Evolutionary conservation across 2,329 filamentous ascomycete species (phyloP), one percentile per base, ranked within the genome.

Genomic region (Penicillium hordei): DNA sequence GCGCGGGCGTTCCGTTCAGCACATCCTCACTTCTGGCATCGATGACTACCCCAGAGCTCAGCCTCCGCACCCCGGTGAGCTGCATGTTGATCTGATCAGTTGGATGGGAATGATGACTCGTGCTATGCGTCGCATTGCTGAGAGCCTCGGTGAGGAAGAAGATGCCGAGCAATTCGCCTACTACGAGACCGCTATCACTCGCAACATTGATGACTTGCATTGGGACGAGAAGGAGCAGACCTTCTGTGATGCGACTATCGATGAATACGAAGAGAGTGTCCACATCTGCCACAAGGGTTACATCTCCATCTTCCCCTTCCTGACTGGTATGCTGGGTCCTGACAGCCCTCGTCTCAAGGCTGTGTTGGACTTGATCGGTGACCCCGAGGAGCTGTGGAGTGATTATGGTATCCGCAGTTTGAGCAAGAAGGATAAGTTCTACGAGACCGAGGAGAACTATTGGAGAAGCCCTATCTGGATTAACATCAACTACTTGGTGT

Each of bases 31-130:
- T 5, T 96, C 92, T 52, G 94, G 94, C 3, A 84, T 99, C 2
- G 94, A 99, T 69, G 94, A 99, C 77, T 99, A 97, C 72, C 94
- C 94, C 49, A 90, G 94, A 48, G 84, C 94, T 9, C 91, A 96
- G 75, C 93, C 94, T 15, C 94, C 94, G 27, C 93, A 97, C 73
- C 93, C 94, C 0, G 93, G 91, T 68, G 94, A 99, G 84, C 83
- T 99, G 49, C 93, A 99, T 73, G 88, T 95, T 31, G 94, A 99
- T 75, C 82, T 97, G 53, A 89, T 99, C 74, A 90, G 90, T 52
- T 99, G 94, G 94, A 89, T 99, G 77, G 94, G 93, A n/a, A 86
- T 97, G 79, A 96, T 97, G 91, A 89, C 90, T 40, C 87, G 89
- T 63, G 89, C 89, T n/a, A 84, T 99, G 54, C 83, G 86, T 67